phyloP scores from a whole-genome alignment of 768 basidiomycete genomes.

The Mycena vulgaris region DNA sequence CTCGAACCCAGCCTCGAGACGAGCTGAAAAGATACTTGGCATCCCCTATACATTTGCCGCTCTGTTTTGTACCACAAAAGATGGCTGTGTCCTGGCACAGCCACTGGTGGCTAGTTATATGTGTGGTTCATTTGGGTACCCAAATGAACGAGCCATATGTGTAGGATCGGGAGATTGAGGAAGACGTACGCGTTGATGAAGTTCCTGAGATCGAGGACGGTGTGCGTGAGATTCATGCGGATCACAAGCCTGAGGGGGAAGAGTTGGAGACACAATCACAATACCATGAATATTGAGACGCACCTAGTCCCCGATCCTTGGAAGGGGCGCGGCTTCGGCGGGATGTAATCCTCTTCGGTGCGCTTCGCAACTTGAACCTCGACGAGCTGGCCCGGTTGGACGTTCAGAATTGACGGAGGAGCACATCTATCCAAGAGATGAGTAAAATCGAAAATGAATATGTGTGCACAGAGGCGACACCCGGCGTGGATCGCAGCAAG shows the following conservation, averaged over 20 bases:
- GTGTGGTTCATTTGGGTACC: too few relatives aligned
- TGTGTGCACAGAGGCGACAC: conserved; percentile 2
- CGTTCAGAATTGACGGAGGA: conserved; percentile 72
- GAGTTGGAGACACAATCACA: neutral
- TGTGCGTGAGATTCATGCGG: conserved; percentile 83
- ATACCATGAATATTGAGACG: conserved; percentile 17
- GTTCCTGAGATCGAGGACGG: conserved; percentile 75
- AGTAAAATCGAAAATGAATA: neutral
- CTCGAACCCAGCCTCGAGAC: too few relatives aligned
- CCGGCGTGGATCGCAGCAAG: conserved; percentile 76
- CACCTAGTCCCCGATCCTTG: conserved; percentile 74
- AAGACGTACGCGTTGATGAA: conserved; percentile 85
- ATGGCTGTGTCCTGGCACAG: too few relatives aligned
- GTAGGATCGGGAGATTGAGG: too few relatives aligned
- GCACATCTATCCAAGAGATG: conserved; percentile 53
- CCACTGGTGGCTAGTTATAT: too few relatives aligned
- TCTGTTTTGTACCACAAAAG: too few relatives aligned
- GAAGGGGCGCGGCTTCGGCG: conserved; percentile 63
- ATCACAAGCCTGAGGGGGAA: conserved; percentile 65
- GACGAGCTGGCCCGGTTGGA: conserved; percentile 72
- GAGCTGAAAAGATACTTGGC: too few relatives aligned
- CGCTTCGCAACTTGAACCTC: conserved; percentile 74
- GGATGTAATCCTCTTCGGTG: conserved; percentile 67
- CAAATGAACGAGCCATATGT: too few relatives aligned
- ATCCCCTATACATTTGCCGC: too few relatives aligned